Base-by-base conservation (phyloP, 1,284 basidiomycete genomes). In the Amylostereum areolatum region DNA sequence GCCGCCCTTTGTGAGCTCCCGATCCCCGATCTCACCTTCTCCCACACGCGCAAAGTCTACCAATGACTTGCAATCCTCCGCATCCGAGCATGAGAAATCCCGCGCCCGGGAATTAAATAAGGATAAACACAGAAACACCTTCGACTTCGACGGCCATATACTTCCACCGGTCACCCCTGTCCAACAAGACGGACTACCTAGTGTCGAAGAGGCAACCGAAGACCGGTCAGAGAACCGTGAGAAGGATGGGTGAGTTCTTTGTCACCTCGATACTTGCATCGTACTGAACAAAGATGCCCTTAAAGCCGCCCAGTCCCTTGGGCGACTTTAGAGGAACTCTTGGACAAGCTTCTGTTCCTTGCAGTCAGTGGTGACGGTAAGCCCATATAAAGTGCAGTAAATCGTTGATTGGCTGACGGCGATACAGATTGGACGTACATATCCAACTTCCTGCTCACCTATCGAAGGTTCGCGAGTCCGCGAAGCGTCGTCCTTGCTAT, bases 301-400 rank as follows among this genome's bases (percentile, higher is more conserved):
- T 12, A 25, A 35, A 53, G 60, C 33, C 46, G 39, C 53, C 37
- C 51, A 52, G 45, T 52, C 45, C 80, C 84, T 50, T 90, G 81
- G 75, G 81, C 81, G 46, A 81, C 80, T 33, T 59, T 89, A 43
- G 86, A 89, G 3, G 85, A 89, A 54, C 68, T 90, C 28, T 66
- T 90, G 40, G 85, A 90, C 59, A 89, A 87, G 59, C 69, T 90
- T 2, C 67, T 90, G 24, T 90, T 89, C 61, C 64, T 86, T 57
- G 74, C 81, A 35, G 77, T 87, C 49, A 89, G 85, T 59, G 87
- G 85, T 43, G 87, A 90, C 62, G 88, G 86, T 89, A 55, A 55
- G 80, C 27, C 11, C 25, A 43, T 29, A 7, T 27, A 12, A 11
- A 8, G 18, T 12, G n/a, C 41, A 11, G 41, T 11, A 28, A 25